Conservation (phyloP, 2,329 filamentous ascomycete genomes). For the Penicillium hordei region DNA sequence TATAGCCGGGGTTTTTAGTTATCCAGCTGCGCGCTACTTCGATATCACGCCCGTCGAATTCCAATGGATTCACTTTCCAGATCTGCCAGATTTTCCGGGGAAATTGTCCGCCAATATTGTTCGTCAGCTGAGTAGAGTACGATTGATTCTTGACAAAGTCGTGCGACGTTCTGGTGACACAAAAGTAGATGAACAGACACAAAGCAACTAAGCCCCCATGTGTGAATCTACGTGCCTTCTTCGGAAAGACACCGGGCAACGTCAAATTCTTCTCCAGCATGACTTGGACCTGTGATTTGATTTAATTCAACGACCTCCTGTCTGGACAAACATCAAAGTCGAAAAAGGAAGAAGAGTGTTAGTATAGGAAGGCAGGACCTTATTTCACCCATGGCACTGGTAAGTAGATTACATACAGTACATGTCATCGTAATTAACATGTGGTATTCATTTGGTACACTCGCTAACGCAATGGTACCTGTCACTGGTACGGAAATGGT, state of each 20-base stretch:
- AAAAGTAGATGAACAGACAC: constrained; percentile 4
- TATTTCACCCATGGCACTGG: not conserved
- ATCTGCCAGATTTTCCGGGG: constrained; percentile 74
- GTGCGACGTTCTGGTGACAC: constrained; percentile 1
- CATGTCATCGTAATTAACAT: constrained; percentile 4
- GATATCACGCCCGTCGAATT: constrained; percentile 64
- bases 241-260: constrained; percentile 1
- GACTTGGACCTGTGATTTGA: constrained; percentile 1
- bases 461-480: not conserved
- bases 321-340: constrained; percentile 59
- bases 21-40: constrained; percentile 64
- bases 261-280: constrained; percentile 6
- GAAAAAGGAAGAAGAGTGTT: constrained; percentile 36
- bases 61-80: constrained; percentile 69
- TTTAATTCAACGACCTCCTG: constrained; percentile 1
- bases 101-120: constrained; percentile 41
- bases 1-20: constrained; percentile 63
- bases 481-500: not conserved
- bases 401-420: not conserved
- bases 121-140: not conserved
- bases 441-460: not conserved
- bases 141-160: not conserved
- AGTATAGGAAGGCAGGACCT: not conserved
- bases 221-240: constrained; percentile 9
- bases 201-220: constrained; percentile 6